phyloP scores from a whole-genome alignment of 148 eudicot species.

The Heliosperma pusillum region DNA sequence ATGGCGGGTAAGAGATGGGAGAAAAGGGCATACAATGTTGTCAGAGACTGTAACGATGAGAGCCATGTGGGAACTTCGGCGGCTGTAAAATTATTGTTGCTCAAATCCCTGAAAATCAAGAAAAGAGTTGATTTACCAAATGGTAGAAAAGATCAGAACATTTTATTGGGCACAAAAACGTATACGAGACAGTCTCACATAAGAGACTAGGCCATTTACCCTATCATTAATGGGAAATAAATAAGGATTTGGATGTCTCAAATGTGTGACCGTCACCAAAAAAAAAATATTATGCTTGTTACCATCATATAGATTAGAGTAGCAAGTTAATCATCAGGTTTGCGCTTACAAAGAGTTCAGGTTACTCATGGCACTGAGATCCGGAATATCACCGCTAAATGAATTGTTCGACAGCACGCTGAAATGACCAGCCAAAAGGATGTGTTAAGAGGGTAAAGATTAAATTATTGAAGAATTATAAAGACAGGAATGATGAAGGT shows the following conservation, averaged over 20 bases:
- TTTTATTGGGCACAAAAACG: no score
- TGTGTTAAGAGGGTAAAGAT: not conserved
- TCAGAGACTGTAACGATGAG: constrained; percentile 54
- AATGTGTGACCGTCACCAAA: no score
- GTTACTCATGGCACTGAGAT: constrained; percentile 53
- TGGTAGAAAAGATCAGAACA: no score
- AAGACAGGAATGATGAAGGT: not conserved
- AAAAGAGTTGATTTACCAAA: no score
- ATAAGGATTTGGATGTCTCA: no score
- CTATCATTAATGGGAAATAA: no score
- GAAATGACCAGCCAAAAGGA: constrained; percentile 24
- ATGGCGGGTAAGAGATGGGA: constrained; percentile 14
- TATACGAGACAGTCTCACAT: no score
- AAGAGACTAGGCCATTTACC: no score
- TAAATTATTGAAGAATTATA: not conserved
- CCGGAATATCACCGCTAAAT: constrained; percentile 55
- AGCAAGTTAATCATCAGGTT: not conserved
- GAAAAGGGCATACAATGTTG: constrained; percentile 58
- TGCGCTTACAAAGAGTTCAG: constrained; percentile 55
- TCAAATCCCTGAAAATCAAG: constrained; percentile 68
- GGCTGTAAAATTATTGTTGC: constrained; percentile 72
- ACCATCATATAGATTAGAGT: no score
- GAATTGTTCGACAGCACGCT: constrained; percentile 68
- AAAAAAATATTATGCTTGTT: no score
- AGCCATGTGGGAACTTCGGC: constrained; percentile 64